phyloP scores from a whole-genome alignment of 176 grass and related monocot genomes.

The Aegilops sharonensis region DNA sequence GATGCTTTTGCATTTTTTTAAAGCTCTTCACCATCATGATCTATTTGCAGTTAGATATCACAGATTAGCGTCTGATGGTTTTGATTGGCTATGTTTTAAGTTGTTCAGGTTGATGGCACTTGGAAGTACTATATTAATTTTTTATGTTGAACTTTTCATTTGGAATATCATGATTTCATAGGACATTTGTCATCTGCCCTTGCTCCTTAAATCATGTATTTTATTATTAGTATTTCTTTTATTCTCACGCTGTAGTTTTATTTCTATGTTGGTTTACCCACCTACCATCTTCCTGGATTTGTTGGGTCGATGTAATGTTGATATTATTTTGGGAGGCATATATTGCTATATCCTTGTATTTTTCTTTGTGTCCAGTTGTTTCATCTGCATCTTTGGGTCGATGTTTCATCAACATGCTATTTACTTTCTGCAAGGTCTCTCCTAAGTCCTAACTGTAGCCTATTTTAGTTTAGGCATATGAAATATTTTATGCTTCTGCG shows the following conservation, averaged over 20 bases:
- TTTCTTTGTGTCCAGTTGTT: constrained; percentile 2
- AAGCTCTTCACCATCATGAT: not conserved
- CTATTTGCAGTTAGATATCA: not conserved
- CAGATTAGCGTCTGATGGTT: not conserved
- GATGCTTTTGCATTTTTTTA: not conserved
- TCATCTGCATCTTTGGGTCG: not conserved
- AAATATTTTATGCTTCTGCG: not conserved
- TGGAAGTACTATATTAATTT: not conserved
- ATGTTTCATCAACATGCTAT: not conserved
- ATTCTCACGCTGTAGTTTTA: not conserved
- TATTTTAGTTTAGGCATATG: not conserved
- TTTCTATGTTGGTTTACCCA: not conserved
- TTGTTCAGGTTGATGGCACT: not conserved
- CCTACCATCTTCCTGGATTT: constrained; percentile 28
- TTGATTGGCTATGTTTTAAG: not conserved
- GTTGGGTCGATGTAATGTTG: constrained; percentile 16
- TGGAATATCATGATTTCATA: not conserved
- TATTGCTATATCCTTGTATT: constrained; percentile 5
- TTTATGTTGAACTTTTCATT: not conserved
- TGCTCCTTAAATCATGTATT: not conserved
- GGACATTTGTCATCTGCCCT: not conserved
- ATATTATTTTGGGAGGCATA: constrained; percentile 10
- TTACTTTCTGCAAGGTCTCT: not conserved
- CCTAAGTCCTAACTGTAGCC: not conserved
- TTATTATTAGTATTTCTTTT: not conserved